A percentile compares a stretch with the other conserved stretches of the same genome.
phyloP scores from a whole-genome alignment of 2,329 filamentous ascomycete genomes.

The Arthrinium phaeospermum region DNA sequence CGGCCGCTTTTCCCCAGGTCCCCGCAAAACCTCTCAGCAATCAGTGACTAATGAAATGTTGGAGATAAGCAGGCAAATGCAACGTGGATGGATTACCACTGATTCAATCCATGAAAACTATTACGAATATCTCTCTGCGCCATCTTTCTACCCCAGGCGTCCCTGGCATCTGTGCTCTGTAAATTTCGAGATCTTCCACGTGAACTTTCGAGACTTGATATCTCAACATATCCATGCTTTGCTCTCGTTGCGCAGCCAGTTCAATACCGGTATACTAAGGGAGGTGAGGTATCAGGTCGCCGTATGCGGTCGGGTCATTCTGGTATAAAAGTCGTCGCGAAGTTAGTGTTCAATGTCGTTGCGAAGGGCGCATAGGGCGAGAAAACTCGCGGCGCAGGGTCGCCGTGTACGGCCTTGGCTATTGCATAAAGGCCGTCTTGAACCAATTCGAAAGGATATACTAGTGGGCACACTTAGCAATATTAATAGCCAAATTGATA shows the following conservation, averaged over 20 bases:
- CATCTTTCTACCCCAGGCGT: not conserved
- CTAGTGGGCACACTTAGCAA: not conserved
- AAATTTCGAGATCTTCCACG: not conserved
- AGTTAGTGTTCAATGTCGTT: not conserved
- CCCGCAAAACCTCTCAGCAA: not conserved
- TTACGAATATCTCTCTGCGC: not conserved
- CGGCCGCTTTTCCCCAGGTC: constrained; percentile 13
- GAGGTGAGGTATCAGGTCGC: no score
- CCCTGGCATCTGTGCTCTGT: not conserved
- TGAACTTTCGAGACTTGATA: not conserved
- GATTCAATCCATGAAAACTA: not conserved
- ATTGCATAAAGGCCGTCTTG: constrained; percentile 1
- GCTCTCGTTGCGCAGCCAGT: not conserved
- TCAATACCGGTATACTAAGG: not conserved
- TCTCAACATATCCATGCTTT: not conserved
- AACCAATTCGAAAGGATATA: not conserved
- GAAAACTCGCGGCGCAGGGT: not conserved
- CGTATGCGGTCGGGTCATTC: not conserved
- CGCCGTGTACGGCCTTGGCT: not conserved
- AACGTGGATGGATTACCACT: not conserved
- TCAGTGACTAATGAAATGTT: constrained; percentile 1
- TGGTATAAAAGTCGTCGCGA: not conserved
- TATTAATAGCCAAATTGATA: not conserved
- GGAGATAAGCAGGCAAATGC: constrained; percentile 2
- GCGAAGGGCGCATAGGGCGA: not conserved